Conservation (phyloP, 2,329 filamentous ascomycete species). For the Fusarium sp. region DNA sequence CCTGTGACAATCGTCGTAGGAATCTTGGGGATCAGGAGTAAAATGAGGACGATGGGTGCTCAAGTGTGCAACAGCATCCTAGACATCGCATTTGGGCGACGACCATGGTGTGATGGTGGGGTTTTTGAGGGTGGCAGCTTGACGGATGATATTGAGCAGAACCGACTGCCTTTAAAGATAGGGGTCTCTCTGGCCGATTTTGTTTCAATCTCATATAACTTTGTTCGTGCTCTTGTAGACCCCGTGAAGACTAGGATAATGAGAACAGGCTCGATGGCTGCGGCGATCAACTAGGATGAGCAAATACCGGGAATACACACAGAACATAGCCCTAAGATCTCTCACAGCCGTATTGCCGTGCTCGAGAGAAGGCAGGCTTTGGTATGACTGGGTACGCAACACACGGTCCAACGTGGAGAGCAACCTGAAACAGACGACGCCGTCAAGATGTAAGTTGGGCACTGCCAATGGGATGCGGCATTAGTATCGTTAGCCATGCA, state of each 20-base stretch:
- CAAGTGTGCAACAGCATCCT: not conserved
- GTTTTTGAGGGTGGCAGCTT: not conserved
- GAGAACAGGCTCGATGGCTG: conserved; percentile 6
- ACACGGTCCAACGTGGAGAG: conserved; percentile 40
- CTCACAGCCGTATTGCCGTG: conserved; percentile 22
- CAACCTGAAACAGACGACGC: conserved; percentile 43
- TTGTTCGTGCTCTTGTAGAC: conserved; percentile 2
- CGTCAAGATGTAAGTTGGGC: conserved; percentile 27
- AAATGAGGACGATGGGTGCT: not conserved
- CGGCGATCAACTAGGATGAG: conserved; percentile 33
- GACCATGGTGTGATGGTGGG: not conserved
- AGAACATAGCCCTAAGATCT: conserved; percentile 33
- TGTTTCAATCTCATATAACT: conserved; percentile 15
- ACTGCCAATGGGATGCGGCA: conserved; percentile 21
- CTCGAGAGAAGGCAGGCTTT: not conserved
- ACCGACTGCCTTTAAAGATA: not conserved
- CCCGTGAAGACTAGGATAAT: conserved; percentile 15
- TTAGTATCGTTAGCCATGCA: conserved; percentile 18
- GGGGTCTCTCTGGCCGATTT: not conserved
- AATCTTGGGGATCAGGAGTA: conserved; percentile 8
- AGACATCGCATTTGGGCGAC: not conserved
- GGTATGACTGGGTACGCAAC: conserved; percentile 15
- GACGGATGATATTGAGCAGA: not conserved
- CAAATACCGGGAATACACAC: conserved; percentile 23
- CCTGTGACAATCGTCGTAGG: conserved; percentile 2